phyloP scores from a whole-genome alignment of 768 basidiomycete species.

The Lyophyllum atratum region DNA sequence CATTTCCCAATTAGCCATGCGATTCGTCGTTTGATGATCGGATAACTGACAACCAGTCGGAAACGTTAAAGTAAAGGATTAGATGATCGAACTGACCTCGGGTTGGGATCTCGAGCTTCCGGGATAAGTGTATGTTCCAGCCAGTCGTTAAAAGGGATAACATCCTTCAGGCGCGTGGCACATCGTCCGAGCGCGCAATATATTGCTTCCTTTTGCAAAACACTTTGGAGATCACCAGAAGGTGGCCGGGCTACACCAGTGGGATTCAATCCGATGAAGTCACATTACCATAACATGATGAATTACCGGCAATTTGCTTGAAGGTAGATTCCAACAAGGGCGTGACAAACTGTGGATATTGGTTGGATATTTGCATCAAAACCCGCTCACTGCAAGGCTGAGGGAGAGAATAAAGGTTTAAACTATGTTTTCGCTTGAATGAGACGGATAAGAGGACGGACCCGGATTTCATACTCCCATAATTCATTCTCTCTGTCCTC shows the following conservation, averaged over 20 bases:
- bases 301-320: conserved; percentile 58
- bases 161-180: conserved; percentile 57
- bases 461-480: conserved; percentile 93
- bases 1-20: conserved; percentile 95
- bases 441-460: conserved; percentile 34
- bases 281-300: background rate
- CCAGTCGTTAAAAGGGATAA: conserved; percentile 73
- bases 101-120: conserved; percentile 62
- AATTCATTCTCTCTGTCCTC: conserved; percentile 90
- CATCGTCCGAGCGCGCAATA: conserved; percentile 92
- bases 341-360: conserved; percentile 69
- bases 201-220: conserved; percentile 82
- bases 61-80: background rate
- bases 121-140: conserved; percentile 56
- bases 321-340: conserved; percentile 66
- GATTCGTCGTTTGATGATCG: conserved; percentile 91
- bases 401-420: background rate
- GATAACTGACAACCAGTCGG: conserved; percentile 54
- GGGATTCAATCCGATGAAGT: background rate
- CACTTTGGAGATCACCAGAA: conserved; percentile 52
- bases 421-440: background rate
- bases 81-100: conserved; percentile 44
- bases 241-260: conserved; percentile 38
- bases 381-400: conserved; percentile 96
- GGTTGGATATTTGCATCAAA: conserved; percentile 72